Percentiles rank a stretch among this genome's conserved stretches.
Conservation (phyloP, 169 alveolate genomes). For the Eimeria brunetti region DNA sequence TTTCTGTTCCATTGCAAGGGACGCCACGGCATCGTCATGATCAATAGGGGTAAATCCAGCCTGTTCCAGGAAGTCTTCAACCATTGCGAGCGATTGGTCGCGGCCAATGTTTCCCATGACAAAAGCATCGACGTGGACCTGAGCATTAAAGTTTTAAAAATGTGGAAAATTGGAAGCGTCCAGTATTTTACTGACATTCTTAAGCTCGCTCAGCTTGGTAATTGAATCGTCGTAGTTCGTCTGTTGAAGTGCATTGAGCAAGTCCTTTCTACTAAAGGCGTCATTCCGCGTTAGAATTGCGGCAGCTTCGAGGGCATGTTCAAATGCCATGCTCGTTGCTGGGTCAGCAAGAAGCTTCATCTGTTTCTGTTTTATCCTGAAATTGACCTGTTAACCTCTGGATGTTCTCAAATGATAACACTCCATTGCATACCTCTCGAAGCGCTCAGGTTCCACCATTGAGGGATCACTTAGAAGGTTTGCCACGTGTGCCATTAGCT, state of each 20-base stretch:
- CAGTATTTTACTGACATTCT: slow-evolving; percentile 40
- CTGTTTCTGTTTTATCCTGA: slow-evolving; percentile 64
- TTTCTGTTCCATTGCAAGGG: slow-evolving; percentile 79
- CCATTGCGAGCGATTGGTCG: slow-evolving; percentile 38
- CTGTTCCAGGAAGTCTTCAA: slow-evolving; percentile 52
- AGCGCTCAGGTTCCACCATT: slow-evolving; percentile 75
- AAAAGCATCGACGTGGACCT: slow-evolving; percentile 80
- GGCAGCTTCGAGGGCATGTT: slow-evolving; percentile 80
- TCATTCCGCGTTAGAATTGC: slow-evolving; percentile 74
- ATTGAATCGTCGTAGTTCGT: slow-evolving; percentile 39
- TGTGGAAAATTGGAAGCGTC: background rate
- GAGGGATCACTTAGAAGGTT: slow-evolving; percentile 34
- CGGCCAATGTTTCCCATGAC: slow-evolving; percentile 80
- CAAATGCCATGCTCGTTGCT: slow-evolving; percentile 76
- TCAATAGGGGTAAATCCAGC: slow-evolving; percentile 72
- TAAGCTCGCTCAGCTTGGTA: slow-evolving; percentile 68
- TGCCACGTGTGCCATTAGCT: slow-evolving; percentile 72
- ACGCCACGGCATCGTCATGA: slow-evolving; percentile 63
- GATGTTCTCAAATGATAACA: background rate
- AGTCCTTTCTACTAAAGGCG: slow-evolving; percentile 72
- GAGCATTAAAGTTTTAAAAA: background rate
- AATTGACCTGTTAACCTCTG: background rate
- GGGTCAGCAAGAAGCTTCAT: slow-evolving; percentile 77
- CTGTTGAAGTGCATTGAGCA: slow-evolving; percentile 69
- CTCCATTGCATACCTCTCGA: slow-evolving; percentile 46